A percentile compares a stretch with the other conserved stretches of the same genome.
Evolutionary conservation across 495 filamentous ascomycete species (phyloP).

Genomic region (Podospora tetraspora): DNA sequence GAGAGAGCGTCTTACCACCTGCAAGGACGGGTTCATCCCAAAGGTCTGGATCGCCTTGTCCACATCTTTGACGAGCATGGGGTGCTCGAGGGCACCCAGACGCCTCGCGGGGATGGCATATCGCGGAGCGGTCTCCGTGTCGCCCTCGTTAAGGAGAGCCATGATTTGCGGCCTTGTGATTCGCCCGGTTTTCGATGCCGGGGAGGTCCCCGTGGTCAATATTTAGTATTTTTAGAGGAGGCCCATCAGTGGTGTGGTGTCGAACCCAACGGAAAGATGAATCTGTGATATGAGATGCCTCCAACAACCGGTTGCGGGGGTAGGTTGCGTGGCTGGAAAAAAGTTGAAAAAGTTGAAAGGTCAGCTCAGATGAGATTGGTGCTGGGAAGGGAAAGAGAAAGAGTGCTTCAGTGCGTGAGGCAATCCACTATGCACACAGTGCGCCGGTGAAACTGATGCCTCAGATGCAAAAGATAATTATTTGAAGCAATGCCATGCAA

Average conservation of each 20-base stretch:
- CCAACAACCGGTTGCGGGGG: background rate
- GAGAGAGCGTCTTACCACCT: slow-evolving; percentile 48
- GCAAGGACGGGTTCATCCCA: slow-evolving; percentile 59
- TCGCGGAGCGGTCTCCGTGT: slow-evolving; percentile 31
- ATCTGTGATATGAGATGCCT: background rate
- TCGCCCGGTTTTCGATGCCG: background rate
- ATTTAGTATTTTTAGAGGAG: background rate
- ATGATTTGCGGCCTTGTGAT: slow-evolving; percentile 7
- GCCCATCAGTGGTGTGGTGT: background rate
- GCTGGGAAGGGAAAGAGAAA: background rate
- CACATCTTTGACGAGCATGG: slow-evolving; percentile 73
- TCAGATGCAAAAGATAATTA: background rate
- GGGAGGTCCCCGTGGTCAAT: background rate
- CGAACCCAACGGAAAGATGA: background rate
- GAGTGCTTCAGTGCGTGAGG: too few species aligned
- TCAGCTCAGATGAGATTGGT: background rate
- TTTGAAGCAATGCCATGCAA: background rate
- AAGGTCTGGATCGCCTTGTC: slow-evolving; percentile 78
- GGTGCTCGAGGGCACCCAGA: slow-evolving; percentile 81
- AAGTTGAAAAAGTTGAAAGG: background rate
- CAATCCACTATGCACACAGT: background rate
- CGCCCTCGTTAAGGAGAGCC: slow-evolving; percentile 7
- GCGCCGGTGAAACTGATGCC: background rate
- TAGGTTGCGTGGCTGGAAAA: background rate
- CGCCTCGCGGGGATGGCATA: slow-evolving; percentile 54